Evolutionary conservation across 768 basidiomycete species (phyloP).

Genomic region (Macrolepiota fuliginosa): DNA sequence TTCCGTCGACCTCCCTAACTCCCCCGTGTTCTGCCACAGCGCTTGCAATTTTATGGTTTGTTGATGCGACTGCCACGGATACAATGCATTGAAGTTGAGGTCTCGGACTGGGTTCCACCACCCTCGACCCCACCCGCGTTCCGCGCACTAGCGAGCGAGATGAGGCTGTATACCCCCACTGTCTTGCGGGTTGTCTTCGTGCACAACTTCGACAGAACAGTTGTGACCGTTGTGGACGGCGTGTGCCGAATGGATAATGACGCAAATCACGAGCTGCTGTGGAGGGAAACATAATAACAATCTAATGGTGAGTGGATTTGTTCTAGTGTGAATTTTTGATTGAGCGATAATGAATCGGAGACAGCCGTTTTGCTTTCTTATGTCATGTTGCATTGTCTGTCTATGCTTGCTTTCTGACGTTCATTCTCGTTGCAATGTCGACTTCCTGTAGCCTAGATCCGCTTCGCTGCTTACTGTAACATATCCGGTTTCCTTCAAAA

Average conservation of each 20-base stretch:
- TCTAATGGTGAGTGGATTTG: constrained; percentile 9
- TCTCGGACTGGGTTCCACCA: constrained; percentile 63
- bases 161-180: constrained; percentile 57
- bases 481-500: not conserved
- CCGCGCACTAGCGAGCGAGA: constrained; percentile 56
- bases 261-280: constrained; percentile 27
- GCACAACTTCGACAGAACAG: constrained; percentile 57
- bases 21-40: constrained; percentile 31
- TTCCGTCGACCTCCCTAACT: constrained; percentile 8
- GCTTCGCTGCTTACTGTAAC: constrained; percentile 7
- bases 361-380: constrained; percentile 13
- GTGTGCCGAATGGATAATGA: constrained; percentile 31
- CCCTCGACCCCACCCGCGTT: constrained; percentile 51
- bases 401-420: not conserved
- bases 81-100: constrained; percentile 58
- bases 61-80: constrained; percentile 52
- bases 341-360: constrained; percentile 13
- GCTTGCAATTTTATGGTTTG: constrained; percentile 59
- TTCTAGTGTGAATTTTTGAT: not conserved
- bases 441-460: constrained; percentile 7
- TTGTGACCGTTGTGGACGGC: constrained; percentile 36
- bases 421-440: not conserved
- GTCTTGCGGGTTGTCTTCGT: constrained; percentile 58
- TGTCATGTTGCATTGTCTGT: constrained; percentile 7
- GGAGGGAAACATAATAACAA: constrained; percentile 29